Conservation (phyloP, 345 rosid genomes). For the Linum lewisii region DNA sequence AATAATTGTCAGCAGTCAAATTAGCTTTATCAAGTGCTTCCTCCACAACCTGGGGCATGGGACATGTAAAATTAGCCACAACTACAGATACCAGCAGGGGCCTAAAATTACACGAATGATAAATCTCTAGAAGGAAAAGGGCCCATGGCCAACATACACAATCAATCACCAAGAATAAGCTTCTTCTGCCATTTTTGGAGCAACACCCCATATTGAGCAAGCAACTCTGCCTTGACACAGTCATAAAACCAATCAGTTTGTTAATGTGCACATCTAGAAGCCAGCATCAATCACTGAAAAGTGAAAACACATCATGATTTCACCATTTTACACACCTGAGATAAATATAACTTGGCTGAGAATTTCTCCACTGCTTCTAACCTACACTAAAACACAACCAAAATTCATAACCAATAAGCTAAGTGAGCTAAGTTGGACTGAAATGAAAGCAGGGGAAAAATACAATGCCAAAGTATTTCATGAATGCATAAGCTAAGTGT, state of each 20-base stretch:
- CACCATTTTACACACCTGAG: slow-evolving; percentile 51
- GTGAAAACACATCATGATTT: not conserved
- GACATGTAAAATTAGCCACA: not conserved
- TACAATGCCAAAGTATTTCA: no score
- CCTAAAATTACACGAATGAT: no score
- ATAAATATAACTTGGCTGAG: slow-evolving; percentile 89
- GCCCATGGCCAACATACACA: slow-evolving; percentile 31
- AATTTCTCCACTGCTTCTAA: slow-evolving; percentile 72
- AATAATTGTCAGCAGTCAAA: slow-evolving; percentile 56
- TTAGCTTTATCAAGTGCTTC: slow-evolving; percentile 69
- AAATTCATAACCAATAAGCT: not conserved
- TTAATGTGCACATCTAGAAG: not conserved
- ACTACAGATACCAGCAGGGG: not conserved
- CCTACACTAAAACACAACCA: slow-evolving; percentile 30
- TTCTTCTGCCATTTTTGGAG: slow-evolving; percentile 93
- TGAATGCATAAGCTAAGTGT: no score
- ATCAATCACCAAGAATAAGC: slow-evolving; percentile 76
- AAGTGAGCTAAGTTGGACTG: not conserved
- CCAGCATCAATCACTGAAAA: not conserved
- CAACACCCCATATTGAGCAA: slow-evolving; percentile 88
- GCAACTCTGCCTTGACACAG: slow-evolving; percentile 68
- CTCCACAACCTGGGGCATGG: slow-evolving; percentile 60
- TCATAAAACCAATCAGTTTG: slow-evolving; percentile 11
- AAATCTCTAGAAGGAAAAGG: slow-evolving; percentile 2
- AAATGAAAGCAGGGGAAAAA: no score